A percentile compares a stretch with the other conserved stretches of the same genome.
Evolutionary conservation across 495 filamentous ascomycete genomes (phyloP).

Genomic region (Lepraria neglecta): DNA sequence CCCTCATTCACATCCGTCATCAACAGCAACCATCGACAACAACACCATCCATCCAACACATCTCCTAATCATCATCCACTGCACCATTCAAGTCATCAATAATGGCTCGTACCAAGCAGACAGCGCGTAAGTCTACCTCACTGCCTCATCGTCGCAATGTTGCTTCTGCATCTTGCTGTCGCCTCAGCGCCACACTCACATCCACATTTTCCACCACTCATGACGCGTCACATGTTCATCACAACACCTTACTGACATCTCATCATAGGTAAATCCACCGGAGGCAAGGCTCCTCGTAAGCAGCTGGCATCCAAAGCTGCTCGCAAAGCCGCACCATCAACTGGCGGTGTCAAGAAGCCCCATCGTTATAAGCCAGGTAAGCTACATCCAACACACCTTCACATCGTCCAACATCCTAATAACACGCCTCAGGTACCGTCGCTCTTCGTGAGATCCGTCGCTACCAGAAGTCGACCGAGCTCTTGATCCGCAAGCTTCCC

Average conservation of each 20-base stretch:
- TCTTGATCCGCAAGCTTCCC: conserved; percentile 99
- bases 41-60: conserved; percentile 29
- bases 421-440: conserved; percentile 66
- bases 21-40: conserved; percentile 40
- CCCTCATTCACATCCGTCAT: conserved; percentile 39
- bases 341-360: conserved; percentile 99
- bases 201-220: conserved; percentile 22
- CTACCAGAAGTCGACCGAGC: conserved; percentile 99
- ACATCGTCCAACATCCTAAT: conserved; percentile 32
- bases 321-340: conserved; percentile 68
- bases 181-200: conserved; percentile 24
- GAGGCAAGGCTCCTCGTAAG: conserved; percentile 99
- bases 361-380: conserved; percentile 99
- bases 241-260: conserved; percentile 36
- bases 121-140: conserved; percentile 69
- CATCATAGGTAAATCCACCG: conserved; percentile 77
- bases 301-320: conserved; percentile 86
- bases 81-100: conserved; percentile 38
- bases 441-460: conserved; percentile 99
- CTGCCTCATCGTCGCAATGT: conserved; percentile 29
- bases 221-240: conserved; percentile 27
- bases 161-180: conserved; percentile 25
- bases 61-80: conserved; percentile 28
- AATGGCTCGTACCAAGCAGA: conserved; percentile 99
- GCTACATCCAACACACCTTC: conserved; percentile 26